Base-by-base conservation (phyloP, 768 basidiomycete species). In the Calocybe cyanea region DNA sequence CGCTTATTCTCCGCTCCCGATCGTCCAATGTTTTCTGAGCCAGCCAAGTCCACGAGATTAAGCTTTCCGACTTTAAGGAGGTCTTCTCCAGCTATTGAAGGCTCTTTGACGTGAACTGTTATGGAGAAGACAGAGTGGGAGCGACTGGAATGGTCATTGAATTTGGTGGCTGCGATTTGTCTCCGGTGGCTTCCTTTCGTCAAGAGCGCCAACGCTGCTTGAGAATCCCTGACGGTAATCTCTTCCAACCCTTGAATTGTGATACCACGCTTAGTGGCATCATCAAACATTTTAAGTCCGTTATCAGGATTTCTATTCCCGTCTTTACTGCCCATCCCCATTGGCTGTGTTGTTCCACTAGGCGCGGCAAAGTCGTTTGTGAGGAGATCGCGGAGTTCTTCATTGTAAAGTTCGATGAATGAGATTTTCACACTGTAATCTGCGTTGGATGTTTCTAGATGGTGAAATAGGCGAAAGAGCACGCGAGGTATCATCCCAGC, bases 51-150 rank as follows among this genome's bases (percentile, higher is more conserved):
- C 43, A 99, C 96, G 17, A 99, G 79, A 63, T 98, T 97, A 35
- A 99, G 76, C 63, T 98, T 98, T 18, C 96, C 96, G 24, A 93
- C 84, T 60, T 87, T 88, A 38, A 98, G 72, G 5, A 96, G 70
- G 60, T 98, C 94, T 52, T 97, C 92, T 2, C 89, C 89, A 30
- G 81, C 71, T 8, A 75, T 63, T 1, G 82, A 80, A 1, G 79
- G 77, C 61, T 96, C 93, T 57, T 94, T 97, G 52, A 83, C 80
- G 58, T 96, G 92, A 0, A 99, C 87, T 0, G 91, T 92, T 56
- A 99, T 81, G n/a, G 92, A 89, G 64, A 99, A 97, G 13, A 99
- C 86, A 1, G 94, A 96, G 62, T 99, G 96, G 0, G 96, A 98
- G 11, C 96, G 92, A 66, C 93, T 90, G 4, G 92, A 95, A 55